phyloP scores from a whole-genome alignment of 2,329 filamentous ascomycete species.

The Alternaria novae-zelandiae region DNA sequence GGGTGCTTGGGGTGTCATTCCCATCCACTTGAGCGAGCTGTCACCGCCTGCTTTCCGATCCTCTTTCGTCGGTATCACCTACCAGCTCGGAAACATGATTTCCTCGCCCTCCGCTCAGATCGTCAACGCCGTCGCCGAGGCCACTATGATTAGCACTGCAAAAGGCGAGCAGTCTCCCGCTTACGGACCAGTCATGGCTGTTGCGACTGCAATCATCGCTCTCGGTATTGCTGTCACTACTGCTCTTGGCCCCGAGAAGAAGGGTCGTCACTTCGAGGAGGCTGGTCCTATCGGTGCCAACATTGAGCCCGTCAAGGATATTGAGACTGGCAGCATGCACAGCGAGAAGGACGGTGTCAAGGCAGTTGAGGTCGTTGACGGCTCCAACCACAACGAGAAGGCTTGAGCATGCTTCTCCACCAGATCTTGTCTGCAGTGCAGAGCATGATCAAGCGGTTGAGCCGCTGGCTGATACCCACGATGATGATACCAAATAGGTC shows the following conservation, averaged over 20 bases:
- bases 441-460: background rate
- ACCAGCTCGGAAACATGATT: slow-evolving; percentile 78
- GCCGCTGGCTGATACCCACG: background rate
- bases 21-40: slow-evolving; percentile 76
- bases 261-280: slow-evolving; percentile 72
- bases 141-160: slow-evolving; percentile 54
- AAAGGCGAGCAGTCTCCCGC: slow-evolving; percentile 67
- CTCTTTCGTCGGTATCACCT: slow-evolving; percentile 73
- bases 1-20: slow-evolving; percentile 54
- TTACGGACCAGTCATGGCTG: slow-evolving; percentile 77
- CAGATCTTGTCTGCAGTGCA: background rate
- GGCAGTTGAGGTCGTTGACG: slow-evolving; percentile 28
- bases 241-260: slow-evolving; percentile 75
- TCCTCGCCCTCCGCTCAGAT: slow-evolving; percentile 77
- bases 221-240: slow-evolving; percentile 71
- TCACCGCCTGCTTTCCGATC: slow-evolving; percentile 74
- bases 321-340: slow-evolving; percentile 38
- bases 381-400: slow-evolving; percentile 11
- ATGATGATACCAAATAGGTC: background rate
- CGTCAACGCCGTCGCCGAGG: slow-evolving; percentile 74
- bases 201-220: slow-evolving; percentile 78
- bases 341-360: slow-evolving; percentile 35
- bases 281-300: slow-evolving; percentile 59
- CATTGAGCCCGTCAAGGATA: slow-evolving; percentile 32
- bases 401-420: background rate